Evolutionary conservation across 1,284 basidiomycete species (phyloP).

Genomic region (Pterula multifida): DNA sequence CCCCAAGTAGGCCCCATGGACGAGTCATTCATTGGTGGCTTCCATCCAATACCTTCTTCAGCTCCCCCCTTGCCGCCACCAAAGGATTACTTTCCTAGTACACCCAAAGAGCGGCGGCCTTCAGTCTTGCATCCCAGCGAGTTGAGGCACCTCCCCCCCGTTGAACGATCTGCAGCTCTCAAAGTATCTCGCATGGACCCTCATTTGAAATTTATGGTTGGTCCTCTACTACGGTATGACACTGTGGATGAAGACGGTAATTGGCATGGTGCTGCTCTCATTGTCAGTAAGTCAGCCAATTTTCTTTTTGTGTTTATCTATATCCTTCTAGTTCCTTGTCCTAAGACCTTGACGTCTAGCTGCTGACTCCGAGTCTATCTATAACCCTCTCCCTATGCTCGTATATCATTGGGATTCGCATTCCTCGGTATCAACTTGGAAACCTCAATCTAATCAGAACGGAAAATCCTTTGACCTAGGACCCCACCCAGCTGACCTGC

Average conservation of each 20-base stretch:
- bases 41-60: constrained; percentile 19
- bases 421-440: constrained; percentile 11
- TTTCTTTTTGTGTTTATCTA: not conserved
- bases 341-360: constrained; percentile 2
- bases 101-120: constrained; percentile 12
- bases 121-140: constrained; percentile 22
- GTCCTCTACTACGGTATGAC: constrained; percentile 87
- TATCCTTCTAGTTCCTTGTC: constrained; percentile 6
- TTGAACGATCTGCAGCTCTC: constrained; percentile 49
- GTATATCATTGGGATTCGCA: constrained; percentile 72
- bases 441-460: constrained; percentile 10
- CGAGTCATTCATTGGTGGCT: constrained; percentile 45
- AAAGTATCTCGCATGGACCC: constrained; percentile 56
- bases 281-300: constrained; percentile 53
- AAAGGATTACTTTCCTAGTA: constrained; percentile 15
- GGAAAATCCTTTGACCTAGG: constrained; percentile 41
- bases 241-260: constrained; percentile 67
- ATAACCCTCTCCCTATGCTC: constrained; percentile 66
- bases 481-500: constrained; percentile 63
- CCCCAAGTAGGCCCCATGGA: constrained; percentile 41
- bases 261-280: constrained; percentile 81
- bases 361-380: constrained; percentile 47
- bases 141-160: constrained; percentile 41
- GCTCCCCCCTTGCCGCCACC: constrained; percentile 25
- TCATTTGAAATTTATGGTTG: constrained; percentile 62